Evolutionary conservation across 768 basidiomycete species (phyloP), one percentile per base, ranked within the genome.

Genomic region (Collybiopsis confluens): DNA sequence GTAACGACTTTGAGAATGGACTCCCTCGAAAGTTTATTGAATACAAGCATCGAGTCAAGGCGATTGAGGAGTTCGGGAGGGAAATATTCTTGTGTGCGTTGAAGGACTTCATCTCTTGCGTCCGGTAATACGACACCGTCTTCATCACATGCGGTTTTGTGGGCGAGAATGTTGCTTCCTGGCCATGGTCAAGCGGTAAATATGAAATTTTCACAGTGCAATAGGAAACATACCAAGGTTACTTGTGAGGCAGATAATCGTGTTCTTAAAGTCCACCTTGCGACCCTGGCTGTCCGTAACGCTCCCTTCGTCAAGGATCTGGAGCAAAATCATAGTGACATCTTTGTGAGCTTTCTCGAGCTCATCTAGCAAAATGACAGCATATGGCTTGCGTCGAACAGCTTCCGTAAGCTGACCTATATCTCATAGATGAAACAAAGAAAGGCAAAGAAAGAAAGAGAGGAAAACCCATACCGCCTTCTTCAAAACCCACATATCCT

Each of bases 261-360:
- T 94, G 67, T 95, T 97, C 83, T 87, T 92, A 74, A 96, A 95
- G 66, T 93, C 92, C 2, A 96, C 88, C 64, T 92, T 90, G 52
- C 91, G 82, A 9, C 93, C 93, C 65, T 94, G 92, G 57, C 90
- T 92, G 64, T 97, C 93, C 0, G 93, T 95, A 56, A 95, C 76
- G 45, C 73, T 82, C 7, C 93, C 93, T 66, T 97, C 93, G 58
- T 97, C 92, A 11, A 97, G 77, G 43, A 97, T 88, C 65, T 96
- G 93, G 2, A 96, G 76, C 18, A 96, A 73, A 56, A 95, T 90
- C 83, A 94, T 89, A 1, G 90, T 79, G 23, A 97, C 91, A 62
- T 94, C 92, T 72, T 91, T 92, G 70, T 95, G 93, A 0, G 92
- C 93, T 68, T 97, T 97, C 71, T 97, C 94, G 55, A 97, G 79